Evolutionary conservation across 2,329 filamentous ascomycete genomes (phyloP), one percentile per base, ranked within the genome.

Genomic region (Onygena corvina): DNA sequence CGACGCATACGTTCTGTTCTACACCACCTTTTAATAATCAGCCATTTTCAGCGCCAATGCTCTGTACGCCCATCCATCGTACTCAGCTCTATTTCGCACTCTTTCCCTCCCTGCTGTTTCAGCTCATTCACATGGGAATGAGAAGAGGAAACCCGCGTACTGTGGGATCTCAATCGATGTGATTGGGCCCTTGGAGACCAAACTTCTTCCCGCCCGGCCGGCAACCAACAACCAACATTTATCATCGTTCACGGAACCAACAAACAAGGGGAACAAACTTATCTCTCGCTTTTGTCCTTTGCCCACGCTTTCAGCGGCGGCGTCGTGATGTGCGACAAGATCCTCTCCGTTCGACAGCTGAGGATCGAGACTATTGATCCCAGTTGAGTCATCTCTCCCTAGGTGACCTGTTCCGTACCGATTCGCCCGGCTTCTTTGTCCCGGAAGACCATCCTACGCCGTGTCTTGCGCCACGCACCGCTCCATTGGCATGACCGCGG

Each of bases 1-100:
- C 46, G 42, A 47, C 21, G 46, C 20, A 47, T 34, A 47, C 16
- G 46, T 36, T 36, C 30, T 33, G 31, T 47, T 34, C 14, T 30
- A 25, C 35, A 38, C 47, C 31, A 36, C 23, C 23, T n/a, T 21
- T 51, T 51, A 62, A 25, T 54, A 49, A 48, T 56, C 57, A 58
- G 60, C 5, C 54, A 38, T n/a, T 35, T 60, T 58, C 6, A 54
- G 48, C n/a, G 31, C 42, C 42, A 21, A 21, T 45, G 16, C 42
- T 45, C 30, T 45, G 42, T 29, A 31, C 42, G 42, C 29, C 30
- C 23, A 4, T 44, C n/a, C n/a, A n/a, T 40, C 36, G 36, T 40
- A 40, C 36, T 9, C 20, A 11, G 7, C 16, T 38, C 21, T 38
- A 20, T 38, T 21, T 40, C 14, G 9, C 30, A 36, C 21, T 36